These are phyloP conservation scores for Davidsoniella neocaledoniae DNA, from an alignment of 2,329 filamentous ascomycete genomes.

Conservation along the genomic window DNA sequence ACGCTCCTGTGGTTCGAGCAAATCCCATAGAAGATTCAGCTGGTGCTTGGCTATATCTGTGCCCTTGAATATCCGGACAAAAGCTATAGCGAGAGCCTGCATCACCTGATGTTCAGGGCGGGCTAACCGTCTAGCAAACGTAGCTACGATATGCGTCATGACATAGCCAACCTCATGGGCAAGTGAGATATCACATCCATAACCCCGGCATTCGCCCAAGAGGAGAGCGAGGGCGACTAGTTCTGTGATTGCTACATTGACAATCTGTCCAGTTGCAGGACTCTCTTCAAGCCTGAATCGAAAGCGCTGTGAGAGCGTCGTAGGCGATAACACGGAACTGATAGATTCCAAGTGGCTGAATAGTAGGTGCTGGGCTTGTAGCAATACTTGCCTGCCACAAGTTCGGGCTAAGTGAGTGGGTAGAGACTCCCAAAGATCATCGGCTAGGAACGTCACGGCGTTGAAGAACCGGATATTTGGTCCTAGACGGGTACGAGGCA, in stretches of 20 bases:
- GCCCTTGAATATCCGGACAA: constrained; percentile 15
- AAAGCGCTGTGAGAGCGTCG: neutral
- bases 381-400: neutral
- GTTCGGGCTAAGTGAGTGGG: neutral
- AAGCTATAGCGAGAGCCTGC: constrained; percentile 15
- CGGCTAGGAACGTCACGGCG: neutral
- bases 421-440: neutral
- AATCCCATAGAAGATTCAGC: constrained; percentile 15
- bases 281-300: constrained; percentile 6
- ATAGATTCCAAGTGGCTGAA: constrained; percentile 5
- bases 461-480: neutral
- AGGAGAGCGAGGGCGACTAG: constrained; percentile 17
- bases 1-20: constrained; percentile 12
- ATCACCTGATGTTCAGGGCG: constrained; percentile 9
- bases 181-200: constrained; percentile 18
- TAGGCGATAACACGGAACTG: neutral
- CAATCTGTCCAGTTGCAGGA: neutral
- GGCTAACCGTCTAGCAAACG: constrained; percentile 13
- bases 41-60: constrained; percentile 9
- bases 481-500: neutral
- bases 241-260: constrained; percentile 11
- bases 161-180: constrained; percentile 16
- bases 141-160: constrained; percentile 15
- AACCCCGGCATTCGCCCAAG: constrained; percentile 16
- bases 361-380: neutral